Evolutionary conservation across 768 basidiomycete species (phyloP).

Genomic region (Serendipita vermifera): DNA sequence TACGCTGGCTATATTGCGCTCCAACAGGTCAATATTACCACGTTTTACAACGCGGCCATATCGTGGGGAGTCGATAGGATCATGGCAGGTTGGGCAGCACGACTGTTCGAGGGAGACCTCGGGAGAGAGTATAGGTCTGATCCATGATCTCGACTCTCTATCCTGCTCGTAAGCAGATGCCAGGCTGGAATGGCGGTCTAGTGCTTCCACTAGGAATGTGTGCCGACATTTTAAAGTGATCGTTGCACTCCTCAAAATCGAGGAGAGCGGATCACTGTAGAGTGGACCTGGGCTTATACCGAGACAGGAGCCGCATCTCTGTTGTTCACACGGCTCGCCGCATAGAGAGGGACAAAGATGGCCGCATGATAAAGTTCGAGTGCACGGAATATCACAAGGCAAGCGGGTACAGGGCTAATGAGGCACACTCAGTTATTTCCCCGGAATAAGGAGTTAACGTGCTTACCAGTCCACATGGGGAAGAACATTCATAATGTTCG

Average conservation of each 20-base stretch:
- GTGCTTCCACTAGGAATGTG: constrained; percentile 54
- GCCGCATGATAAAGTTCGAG: constrained; percentile 38
- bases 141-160: constrained; percentile 29
- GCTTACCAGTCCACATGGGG: constrained; percentile 58
- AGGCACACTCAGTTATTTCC: neutral
- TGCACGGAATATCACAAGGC: constrained; percentile 48
- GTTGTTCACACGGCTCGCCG: constrained; percentile 46
- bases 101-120: constrained; percentile 32
- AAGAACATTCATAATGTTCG: constrained; percentile 39
- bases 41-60: constrained; percentile 52
- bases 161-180: constrained; percentile 36
- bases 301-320: constrained; percentile 44
- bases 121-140: constrained; percentile 14
- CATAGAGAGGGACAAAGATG: constrained; percentile 62
- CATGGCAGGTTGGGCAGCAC: constrained; percentile 49
- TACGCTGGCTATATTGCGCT: constrained; percentile 42
- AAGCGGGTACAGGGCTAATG: constrained; percentile 53
- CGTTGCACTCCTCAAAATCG: constrained; percentile 35
- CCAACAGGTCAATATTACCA: constrained; percentile 50
- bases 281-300: no score
- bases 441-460: neutral
- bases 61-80: constrained; percentile 41
- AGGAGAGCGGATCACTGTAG: constrained; percentile 28
- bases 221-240: constrained; percentile 54
- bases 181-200: constrained; percentile 50